phyloP scores from a whole-genome alignment of 345 rosid genomes.

The Bruguiera sexangula region DNA sequence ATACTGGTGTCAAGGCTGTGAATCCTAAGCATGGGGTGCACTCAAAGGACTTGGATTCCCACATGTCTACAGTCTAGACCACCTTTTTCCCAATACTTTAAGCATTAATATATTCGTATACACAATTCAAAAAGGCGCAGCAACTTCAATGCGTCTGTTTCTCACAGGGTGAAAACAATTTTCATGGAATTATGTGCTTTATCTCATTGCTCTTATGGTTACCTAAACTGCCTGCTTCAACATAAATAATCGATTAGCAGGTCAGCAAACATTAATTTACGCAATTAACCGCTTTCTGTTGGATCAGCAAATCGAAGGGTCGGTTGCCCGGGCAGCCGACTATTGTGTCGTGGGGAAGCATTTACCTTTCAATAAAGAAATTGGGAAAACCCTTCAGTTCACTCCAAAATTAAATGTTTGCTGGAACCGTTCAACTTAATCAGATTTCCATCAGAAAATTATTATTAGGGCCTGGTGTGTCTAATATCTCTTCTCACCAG shows the following conservation, averaged over 20 bases:
- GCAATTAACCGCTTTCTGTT: background rate
- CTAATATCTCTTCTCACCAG: too few species aligned
- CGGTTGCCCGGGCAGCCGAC: constrained; percentile 7
- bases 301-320: background rate
- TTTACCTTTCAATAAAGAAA: background rate
- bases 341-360: background rate
- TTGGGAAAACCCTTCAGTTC: background rate
- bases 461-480: background rate
- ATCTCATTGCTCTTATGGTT: too few species aligned
- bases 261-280: too few species aligned
- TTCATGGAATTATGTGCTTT: background rate
- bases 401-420: background rate
- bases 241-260: too few species aligned
- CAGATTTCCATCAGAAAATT: background rate
- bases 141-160: background rate
- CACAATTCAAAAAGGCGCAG: background rate
- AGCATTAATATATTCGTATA: background rate
- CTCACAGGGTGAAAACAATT: constrained; percentile 4
- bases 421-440: too few species aligned
- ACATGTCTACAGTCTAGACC: background rate
- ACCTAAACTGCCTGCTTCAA: too few species aligned
- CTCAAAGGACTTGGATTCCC: constrained; percentile 1
- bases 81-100: background rate
- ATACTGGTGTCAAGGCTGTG: background rate
- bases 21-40: background rate